Percentiles rank a stretch among this genome's conserved stretches.
phyloP scores from a whole-genome alignment of 192 early-diverging fungal genomes.

The Phlyctochytrium bullatum region DNA sequence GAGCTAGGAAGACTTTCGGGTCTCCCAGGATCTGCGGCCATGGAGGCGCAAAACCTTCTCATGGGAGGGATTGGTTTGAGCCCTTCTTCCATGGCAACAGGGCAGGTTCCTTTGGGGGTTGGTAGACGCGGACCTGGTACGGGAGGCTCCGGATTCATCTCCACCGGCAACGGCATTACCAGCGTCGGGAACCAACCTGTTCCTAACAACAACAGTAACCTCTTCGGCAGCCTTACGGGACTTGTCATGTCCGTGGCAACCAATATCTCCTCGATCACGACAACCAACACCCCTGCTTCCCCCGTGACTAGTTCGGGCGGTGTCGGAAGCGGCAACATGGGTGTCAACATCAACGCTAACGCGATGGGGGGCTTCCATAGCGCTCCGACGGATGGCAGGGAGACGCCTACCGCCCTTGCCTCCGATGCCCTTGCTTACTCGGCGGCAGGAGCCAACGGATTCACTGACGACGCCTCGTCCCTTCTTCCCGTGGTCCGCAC shows the following conservation, averaged over 20 bases:
- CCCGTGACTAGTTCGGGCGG: background rate
- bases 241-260: background rate
- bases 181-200: background rate
- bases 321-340: background rate
- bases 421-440: background rate
- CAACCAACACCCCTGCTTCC: background rate
- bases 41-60: background rate
- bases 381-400: constrained; percentile 2
- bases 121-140: background rate
- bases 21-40: background rate
- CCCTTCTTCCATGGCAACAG: background rate
- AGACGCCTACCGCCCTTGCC: background rate
- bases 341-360: background rate
- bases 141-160: background rate
- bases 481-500: background rate
- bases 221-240: background rate
- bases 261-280: background rate
- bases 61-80: background rate
- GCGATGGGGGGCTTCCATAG: background rate
- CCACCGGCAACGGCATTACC: background rate
- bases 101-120: background rate
- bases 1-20: constrained; percentile 16
- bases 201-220: background rate
- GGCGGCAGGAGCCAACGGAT: background rate
- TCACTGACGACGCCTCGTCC: constrained; percentile 10